phyloP scores from a whole-genome alignment of 352 stramenopile genomes.

The Blastocystis sp. region DNA sequence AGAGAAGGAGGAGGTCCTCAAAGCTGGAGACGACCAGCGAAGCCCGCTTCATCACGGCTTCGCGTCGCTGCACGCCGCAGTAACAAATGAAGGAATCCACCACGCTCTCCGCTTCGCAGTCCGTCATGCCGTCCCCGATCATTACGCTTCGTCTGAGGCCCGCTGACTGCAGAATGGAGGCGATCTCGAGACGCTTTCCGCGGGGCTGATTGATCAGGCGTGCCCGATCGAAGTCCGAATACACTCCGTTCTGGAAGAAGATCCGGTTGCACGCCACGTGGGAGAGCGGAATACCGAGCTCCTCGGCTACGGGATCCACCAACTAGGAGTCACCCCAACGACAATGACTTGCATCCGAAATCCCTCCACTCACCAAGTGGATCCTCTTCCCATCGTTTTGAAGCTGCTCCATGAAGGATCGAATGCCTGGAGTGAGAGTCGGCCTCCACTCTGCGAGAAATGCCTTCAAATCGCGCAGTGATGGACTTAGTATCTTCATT shows the following conservation, averaged over 20 bases:
- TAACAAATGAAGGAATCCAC: conserved; percentile 64
- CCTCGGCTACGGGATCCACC: background rate
- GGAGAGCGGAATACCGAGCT: background rate
- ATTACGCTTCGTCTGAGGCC: conserved; percentile 29
- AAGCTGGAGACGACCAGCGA: conserved; percentile 10
- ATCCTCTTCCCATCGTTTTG: background rate
- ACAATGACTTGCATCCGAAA: conserved; percentile 15
- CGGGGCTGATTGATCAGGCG: background rate
- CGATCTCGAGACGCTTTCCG: conserved; percentile 22
- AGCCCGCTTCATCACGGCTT: background rate
- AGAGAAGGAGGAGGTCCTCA: background rate
- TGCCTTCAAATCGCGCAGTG: background rate
- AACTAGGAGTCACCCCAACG: background rate
- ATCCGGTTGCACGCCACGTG: conserved; percentile 68
- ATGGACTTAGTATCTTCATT: conserved; percentile 26
- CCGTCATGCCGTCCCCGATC: conserved; percentile 69
- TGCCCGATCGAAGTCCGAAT: conserved; percentile 25
- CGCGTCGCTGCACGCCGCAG: conserved; percentile 11
- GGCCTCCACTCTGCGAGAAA: conserved; percentile 10
- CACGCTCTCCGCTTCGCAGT: conserved; percentile 46
- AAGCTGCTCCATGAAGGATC: conserved; percentile 13
- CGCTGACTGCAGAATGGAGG: background rate
- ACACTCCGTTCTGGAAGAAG: conserved; percentile 50
- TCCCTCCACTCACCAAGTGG: conserved; percentile 60
- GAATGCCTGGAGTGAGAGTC: conserved; percentile 29